phyloP scores from a whole-genome alignment of 2,329 filamentous ascomycete species.

The Parastagonospora avenae region DNA sequence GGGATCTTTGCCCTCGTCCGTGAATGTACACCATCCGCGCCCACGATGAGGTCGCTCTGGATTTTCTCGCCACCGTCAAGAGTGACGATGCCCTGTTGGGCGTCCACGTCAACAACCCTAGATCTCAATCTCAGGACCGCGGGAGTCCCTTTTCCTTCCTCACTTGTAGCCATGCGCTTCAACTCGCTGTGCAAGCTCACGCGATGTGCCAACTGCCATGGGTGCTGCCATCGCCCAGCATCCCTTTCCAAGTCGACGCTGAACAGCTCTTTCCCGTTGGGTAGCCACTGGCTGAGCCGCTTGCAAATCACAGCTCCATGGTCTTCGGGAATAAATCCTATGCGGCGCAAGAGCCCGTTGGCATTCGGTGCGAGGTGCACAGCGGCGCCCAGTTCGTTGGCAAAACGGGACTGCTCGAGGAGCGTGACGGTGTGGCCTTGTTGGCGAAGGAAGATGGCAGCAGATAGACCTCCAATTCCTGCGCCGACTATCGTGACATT shows the following conservation, averaged over 20 bases:
- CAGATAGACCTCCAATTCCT: slow-evolving; percentile 60
- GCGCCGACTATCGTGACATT: slow-evolving; percentile 48
- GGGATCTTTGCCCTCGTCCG: slow-evolving; percentile 30
- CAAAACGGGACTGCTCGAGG: slow-evolving; percentile 57
- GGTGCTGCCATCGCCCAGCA: slow-evolving; percentile 57
- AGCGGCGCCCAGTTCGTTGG: slow-evolving; percentile 63
- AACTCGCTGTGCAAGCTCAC: slow-evolving; percentile 59
- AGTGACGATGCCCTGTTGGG: slow-evolving; percentile 24
- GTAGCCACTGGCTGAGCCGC: slow-evolving; percentile 47
- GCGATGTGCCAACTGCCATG: slow-evolving; percentile 61
- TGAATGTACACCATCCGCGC: slow-evolving; percentile 61
- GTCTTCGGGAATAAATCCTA: slow-evolving; percentile 50
- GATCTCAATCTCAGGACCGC: slow-evolving; percentile 50
- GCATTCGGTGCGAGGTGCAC: slow-evolving; percentile 68
- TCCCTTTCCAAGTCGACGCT: slow-evolving; percentile 44
- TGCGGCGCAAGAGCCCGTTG: slow-evolving; percentile 59
- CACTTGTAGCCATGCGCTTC: slow-evolving; percentile 53
- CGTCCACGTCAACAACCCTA: slow-evolving; percentile 53
- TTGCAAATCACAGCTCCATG: slow-evolving; percentile 43
- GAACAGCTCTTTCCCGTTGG: slow-evolving; percentile 43
- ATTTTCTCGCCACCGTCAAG: slow-evolving; percentile 50
- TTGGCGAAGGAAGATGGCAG: slow-evolving; percentile 59
- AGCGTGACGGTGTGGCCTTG: slow-evolving; percentile 35
- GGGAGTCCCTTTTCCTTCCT: slow-evolving; percentile 41
- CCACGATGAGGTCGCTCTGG: slow-evolving; percentile 58